Conservation (phyloP, 495 filamentous ascomycete genomes). For the Friedmanniomyces endolithicus region DNA sequence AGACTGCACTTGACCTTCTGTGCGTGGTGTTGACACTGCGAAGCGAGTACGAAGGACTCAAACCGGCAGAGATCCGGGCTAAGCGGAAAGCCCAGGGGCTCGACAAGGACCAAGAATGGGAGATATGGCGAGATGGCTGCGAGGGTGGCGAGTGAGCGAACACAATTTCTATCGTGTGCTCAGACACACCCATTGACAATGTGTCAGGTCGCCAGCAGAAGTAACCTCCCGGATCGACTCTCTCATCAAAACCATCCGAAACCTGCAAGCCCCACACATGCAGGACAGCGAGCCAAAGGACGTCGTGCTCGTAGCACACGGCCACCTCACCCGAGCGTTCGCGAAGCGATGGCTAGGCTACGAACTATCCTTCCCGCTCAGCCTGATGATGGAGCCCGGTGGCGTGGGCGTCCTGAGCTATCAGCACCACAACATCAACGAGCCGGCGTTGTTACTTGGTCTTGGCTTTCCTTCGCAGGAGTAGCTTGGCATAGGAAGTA, state of each 20-base stretch:
- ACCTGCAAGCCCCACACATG: slow-evolving; percentile 42
- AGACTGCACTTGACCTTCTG: too few species aligned
- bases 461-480: slow-evolving; percentile 18
- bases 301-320: slow-evolving; percentile 64
- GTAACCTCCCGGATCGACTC: slow-evolving; percentile 57
- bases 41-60: slow-evolving; percentile 26
- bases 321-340: slow-evolving; percentile 80
- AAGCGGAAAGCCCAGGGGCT: slow-evolving; percentile 29
- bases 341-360: slow-evolving; percentile 76
- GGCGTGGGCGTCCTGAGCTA: slow-evolving; percentile 75
- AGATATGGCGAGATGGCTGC: slow-evolving; percentile 81
- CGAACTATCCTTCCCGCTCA: slow-evolving; percentile 50
- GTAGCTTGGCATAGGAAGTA: too few species aligned
- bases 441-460: slow-evolving; percentile 51
- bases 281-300: slow-evolving; percentile 41
- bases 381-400: slow-evolving; percentile 66
- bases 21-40: too few species aligned
- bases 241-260: slow-evolving; percentile 60
- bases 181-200: neutral
- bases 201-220: slow-evolving; percentile 46
- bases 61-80: slow-evolving; percentile 19
- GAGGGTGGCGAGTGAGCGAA: slow-evolving; percentile 50
- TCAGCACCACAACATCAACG: slow-evolving; percentile 53
- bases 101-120: slow-evolving; percentile 46
- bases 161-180: neutral